These are phyloP conservation scores for Trametes maxima DNA, from an alignment of 768 basidiomycete species.

Conservation along the genomic window DNA sequence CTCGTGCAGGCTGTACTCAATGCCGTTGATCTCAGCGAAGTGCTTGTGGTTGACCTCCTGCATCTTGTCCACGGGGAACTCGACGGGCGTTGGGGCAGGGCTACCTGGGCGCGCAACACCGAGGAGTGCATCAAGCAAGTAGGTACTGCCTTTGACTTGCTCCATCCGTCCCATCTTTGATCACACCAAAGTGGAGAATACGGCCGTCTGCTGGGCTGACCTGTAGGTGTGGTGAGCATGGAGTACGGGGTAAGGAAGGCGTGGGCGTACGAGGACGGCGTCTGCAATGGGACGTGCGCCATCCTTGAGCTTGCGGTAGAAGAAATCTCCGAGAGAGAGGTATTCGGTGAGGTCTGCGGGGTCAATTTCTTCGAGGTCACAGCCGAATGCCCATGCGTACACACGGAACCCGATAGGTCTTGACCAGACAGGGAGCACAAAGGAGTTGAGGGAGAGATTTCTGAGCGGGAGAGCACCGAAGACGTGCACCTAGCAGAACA, in stretches of 20 bases:
- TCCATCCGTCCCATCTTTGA: slow-evolving; percentile 80
- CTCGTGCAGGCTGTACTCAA: slow-evolving; percentile 91
- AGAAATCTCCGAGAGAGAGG: slow-evolving; percentile 90
- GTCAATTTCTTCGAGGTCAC: slow-evolving; percentile 91
- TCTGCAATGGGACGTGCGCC: slow-evolving; percentile 82
- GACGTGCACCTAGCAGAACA: slow-evolving; percentile 74
- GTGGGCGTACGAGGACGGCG: slow-evolving; percentile 61
- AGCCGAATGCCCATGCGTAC: slow-evolving; percentile 89
- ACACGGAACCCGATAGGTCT: slow-evolving; percentile 87
- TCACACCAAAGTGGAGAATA: slow-evolving; percentile 88
- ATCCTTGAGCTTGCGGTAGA: slow-evolving; percentile 84
- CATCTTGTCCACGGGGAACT: slow-evolving; percentile 51
- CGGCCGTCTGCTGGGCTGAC: slow-evolving; percentile 95
- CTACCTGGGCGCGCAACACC: slow-evolving; percentile 64
- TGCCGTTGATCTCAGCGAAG: slow-evolving; percentile 97
- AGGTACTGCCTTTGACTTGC: slow-evolving; percentile 97
- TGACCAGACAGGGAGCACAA: slow-evolving; percentile 93
- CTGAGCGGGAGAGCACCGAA: slow-evolving; percentile 92
- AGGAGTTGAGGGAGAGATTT: slow-evolving; percentile 92
- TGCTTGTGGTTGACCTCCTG: slow-evolving; percentile 79
- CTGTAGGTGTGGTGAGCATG: slow-evolving; percentile 36
- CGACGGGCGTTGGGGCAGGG: slow-evolving; percentile 42
- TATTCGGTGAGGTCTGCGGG: slow-evolving; percentile 77
- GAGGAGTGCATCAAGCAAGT: slow-evolving; percentile 91
- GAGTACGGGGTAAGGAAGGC: background rate